Conservation (phyloP, 257 asterid species). For the Eustoma russellianum region DNA sequence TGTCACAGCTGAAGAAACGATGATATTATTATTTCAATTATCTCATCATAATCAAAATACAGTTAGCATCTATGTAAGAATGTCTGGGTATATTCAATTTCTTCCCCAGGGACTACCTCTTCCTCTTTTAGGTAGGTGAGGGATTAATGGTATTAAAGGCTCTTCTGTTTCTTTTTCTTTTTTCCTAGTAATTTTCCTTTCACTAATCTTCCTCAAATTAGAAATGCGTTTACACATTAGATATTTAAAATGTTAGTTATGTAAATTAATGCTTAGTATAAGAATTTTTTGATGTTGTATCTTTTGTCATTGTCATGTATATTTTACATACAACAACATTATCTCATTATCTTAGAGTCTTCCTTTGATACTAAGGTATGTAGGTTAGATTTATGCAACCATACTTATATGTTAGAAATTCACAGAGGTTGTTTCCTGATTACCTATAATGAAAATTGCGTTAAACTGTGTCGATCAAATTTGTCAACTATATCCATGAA, state of each 20-base stretch:
- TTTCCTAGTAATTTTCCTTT: no score
- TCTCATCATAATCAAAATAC: neutral
- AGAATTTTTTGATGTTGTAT: no score
- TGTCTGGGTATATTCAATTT: slow-evolving; percentile 8
- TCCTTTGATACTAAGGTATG: no score
- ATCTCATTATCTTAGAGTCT: no score
- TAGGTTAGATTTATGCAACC: no score
- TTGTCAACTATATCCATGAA: no score
- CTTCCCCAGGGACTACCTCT: neutral
- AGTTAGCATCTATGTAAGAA: slow-evolving; percentile 11
- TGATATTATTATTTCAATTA: neutral
- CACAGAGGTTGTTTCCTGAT: no score
- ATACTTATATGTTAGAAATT: no score
- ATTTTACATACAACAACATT: no score
- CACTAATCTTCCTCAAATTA: neutral
- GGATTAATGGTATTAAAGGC: neutral
- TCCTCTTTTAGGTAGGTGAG: slow-evolving; percentile 13
- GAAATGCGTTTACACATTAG: slow-evolving; percentile 9
- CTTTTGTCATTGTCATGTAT: no score
- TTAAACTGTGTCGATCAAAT: no score
- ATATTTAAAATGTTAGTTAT: slow-evolving; percentile 13
- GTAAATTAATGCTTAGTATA: slow-evolving; percentile 13
- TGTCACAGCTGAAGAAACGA: slow-evolving; percentile 28
- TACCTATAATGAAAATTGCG: no score
- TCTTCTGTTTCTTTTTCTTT: neutral